These are phyloP conservation scores for Diversispora epigaea DNA, from an alignment of 192 early-diverging fungal species.

Conservation along the genomic window DNA sequence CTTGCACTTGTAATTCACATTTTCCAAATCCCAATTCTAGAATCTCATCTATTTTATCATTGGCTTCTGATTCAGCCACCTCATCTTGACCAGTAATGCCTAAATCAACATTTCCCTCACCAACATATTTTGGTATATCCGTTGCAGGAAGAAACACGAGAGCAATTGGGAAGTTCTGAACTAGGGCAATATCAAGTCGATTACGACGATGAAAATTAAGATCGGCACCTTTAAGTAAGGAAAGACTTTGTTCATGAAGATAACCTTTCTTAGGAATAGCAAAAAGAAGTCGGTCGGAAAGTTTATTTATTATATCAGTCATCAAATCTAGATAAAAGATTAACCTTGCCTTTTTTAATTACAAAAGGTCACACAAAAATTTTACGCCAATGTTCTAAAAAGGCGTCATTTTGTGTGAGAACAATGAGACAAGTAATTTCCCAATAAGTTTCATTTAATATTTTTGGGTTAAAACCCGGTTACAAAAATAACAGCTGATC, in stretches of 20 bases:
- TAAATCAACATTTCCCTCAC: conserved; percentile 91
- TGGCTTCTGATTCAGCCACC: conserved; percentile 75
- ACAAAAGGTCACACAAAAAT: neutral
- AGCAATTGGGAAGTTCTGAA: conserved; percentile 90
- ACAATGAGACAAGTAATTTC: too few relatives aligned
- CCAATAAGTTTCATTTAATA: too few relatives aligned
- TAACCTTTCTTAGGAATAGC: conserved; percentile 99
- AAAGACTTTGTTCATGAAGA: conserved; percentile 84
- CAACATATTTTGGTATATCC: conserved; percentile 96
- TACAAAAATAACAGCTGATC: too few relatives aligned
- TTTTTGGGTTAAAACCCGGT: too few relatives aligned
- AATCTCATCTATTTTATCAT: conserved; percentile 69
- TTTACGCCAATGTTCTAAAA: neutral
- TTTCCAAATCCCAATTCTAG: conserved; percentile 87
- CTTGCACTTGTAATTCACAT: conserved; percentile 90
- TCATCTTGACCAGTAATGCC: conserved; percentile 98
- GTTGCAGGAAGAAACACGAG: conserved; percentile 93
- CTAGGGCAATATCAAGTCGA: conserved; percentile 95
- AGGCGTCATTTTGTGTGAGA: too few relatives aligned
- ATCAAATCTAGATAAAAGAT: conserved; percentile 33
- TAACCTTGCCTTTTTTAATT: neutral
- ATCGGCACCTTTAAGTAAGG: conserved; percentile 85
- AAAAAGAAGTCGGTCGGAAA: conserved; percentile 78
- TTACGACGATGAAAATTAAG: conserved; percentile 93
- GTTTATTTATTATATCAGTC: conserved; percentile 57